Percentiles rank a stretch among this genome's conserved stretches.
Conservation (phyloP, 805 yeast species). For the Wickerhamiella shivajii region DNA sequence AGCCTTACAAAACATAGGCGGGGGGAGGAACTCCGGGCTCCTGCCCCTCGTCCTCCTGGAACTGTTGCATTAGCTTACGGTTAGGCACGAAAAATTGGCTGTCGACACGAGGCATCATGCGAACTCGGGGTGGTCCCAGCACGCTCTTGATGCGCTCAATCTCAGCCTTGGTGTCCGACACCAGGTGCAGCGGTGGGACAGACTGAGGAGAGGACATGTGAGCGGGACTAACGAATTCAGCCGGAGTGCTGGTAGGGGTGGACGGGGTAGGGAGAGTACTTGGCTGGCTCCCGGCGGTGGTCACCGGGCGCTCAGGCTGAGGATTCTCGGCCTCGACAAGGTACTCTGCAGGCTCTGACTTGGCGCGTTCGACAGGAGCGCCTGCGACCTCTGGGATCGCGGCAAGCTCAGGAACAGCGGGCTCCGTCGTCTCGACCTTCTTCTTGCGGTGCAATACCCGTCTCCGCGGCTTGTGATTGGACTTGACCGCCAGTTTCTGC, state of each 20-base stretch:
- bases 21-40: conserved; percentile 1
- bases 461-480: conserved; percentile 19
- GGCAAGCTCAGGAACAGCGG: background rate
- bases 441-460: conserved; percentile 20
- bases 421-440: background rate
- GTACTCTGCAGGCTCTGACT: background rate
- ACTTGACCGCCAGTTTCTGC: conserved; percentile 10
- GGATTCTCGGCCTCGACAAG: no score
- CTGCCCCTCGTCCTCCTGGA: background rate
- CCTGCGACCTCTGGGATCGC: no score
- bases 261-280: background rate
- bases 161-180: conserved; percentile 4
- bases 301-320: background rate
- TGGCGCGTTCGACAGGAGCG: background rate
- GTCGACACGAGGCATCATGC: background rate
- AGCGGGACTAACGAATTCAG: background rate
- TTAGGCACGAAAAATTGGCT: conserved; percentile 2
- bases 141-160: conserved; percentile 6
- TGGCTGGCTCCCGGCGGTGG: background rate
- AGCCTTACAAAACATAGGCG: background rate
- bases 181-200: conserved; percentile 2
- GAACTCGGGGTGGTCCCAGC: background rate
- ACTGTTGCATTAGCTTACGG: conserved; percentile 1
- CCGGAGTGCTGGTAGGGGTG: background rate
- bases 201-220: background rate